A percentile compares a stretch with the other conserved stretches of the same genome.
phyloP scores from a whole-genome alignment of 2,329 filamentous ascomycete species.

The Fusarium tupiense region DNA sequence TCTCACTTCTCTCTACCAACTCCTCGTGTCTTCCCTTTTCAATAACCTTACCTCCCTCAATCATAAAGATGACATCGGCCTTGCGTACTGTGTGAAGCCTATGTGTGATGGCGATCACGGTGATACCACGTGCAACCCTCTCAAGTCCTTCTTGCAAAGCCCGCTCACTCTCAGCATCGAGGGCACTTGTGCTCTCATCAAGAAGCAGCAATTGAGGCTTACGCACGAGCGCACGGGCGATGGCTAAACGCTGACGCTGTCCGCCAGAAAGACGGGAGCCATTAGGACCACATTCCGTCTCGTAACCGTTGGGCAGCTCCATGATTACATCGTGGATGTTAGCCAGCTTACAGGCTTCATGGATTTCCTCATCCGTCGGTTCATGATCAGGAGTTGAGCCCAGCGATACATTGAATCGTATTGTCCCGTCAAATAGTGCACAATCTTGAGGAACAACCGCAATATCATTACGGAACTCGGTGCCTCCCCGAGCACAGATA shows the following conservation, averaged over 20 bases:
- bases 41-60: conserved; percentile 63
- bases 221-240: conserved; percentile 79
- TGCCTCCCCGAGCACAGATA: conserved; percentile 54
- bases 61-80: conserved; percentile 67
- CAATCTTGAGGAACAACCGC: conserved; percentile 68
- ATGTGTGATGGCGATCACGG: conserved; percentile 68
- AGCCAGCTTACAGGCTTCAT: conserved; percentile 72
- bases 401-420: conserved; percentile 65
- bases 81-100: conserved; percentile 65
- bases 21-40: conserved; percentile 65
- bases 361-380: conserved; percentile 68
- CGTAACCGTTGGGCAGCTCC: conserved; percentile 70
- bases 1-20: conserved; percentile 62
- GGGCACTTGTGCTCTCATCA: conserved; percentile 82
- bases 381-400: conserved; percentile 64
- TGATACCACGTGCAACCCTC: conserved; percentile 62
- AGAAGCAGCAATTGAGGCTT: conserved; percentile 78
- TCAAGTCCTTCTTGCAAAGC: conserved; percentile 74
- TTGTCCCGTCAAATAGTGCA: conserved; percentile 65
- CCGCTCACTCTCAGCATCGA: conserved; percentile 76
- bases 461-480: conserved; percentile 61
- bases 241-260: conserved; percentile 80
- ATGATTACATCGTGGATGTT: conserved; percentile 77
- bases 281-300: conserved; percentile 75
- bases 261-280: conserved; percentile 80